Base-by-base conservation (phyloP, 2,329 filamentous ascomycete genomes). In the Podosphaera fusca region DNA sequence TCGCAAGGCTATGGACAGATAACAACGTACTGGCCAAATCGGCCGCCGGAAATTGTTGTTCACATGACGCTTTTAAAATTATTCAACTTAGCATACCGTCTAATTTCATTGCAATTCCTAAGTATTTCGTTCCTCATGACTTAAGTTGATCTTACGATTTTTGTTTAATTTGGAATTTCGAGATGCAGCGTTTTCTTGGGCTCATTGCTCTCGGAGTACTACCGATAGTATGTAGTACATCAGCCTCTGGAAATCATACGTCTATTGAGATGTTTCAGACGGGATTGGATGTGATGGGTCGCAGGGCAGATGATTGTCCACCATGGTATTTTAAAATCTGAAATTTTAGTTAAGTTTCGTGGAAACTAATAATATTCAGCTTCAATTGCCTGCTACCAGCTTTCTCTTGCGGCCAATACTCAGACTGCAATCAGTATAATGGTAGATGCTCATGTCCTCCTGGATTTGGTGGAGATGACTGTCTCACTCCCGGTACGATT, bases 301-400 rank as follows among this genome's bases (percentile, higher is more conserved):
- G 84, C 64, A 79, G 86, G 55, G 84, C 87, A 5, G 78, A 78
- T 61, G 80, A 84, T 65, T 92, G 87, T 67, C 86, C 86, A 56
- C 86, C 86, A 66, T 92, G 81, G 81, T 84, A 70, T 63, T 72
- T 68, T 67, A 12, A 36, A 54, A 29, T 5, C 29, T 38, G 14
- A 21, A 12, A 9, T 54, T 35, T n/a, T 36, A 10, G n/a, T 14
- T n/a, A 12, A 38, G 8, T 36, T 54, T 14, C 50, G 12, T 58
- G 45, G 21, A 34, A 52, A 55, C 60, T 66, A 55, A 65, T 55
- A 34, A 42, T 2, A 51, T 7, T 42, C 62, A 90, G 92, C 74
- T 98, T 98, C 77, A 96, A 98, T 78, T 98, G 92, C 73, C 85
- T 95, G 58, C 79, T 98, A 14, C 89, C 92, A 34, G 87, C 86